phyloP scores from a whole-genome alignment of 495 filamentous ascomycete genomes.

The Cetradonia linearis region DNA sequence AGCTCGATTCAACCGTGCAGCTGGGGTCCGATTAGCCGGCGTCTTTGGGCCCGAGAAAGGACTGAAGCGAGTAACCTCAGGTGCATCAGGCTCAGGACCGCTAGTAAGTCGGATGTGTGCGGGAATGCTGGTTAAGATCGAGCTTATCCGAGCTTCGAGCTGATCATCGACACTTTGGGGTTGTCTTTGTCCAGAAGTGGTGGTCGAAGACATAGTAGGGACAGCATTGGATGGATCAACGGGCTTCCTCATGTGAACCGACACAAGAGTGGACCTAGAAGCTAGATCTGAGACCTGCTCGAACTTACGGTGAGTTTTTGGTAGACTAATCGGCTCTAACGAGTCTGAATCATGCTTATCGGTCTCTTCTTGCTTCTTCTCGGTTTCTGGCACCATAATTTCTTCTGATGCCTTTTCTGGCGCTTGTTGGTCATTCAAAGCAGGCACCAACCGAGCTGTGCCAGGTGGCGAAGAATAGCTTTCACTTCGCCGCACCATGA shows the following conservation, averaged over 20 bases:
- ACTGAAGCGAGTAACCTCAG: slow-evolving; percentile 5
- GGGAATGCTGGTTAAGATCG: slow-evolving; percentile 71
- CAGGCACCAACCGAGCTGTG: slow-evolving; percentile 1
- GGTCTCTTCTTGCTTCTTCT: background rate
- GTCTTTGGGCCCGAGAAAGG: slow-evolving; percentile 1
- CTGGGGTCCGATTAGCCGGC: slow-evolving; percentile 7
- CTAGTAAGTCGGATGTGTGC: slow-evolving; percentile 66
- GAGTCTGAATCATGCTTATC: slow-evolving; percentile 4
- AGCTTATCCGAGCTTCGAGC: slow-evolving; percentile 75
- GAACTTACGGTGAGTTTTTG: slow-evolving; percentile 11
- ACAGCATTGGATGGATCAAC: background rate
- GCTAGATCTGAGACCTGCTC: slow-evolving; percentile 14
- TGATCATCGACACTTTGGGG: slow-evolving; percentile 45
- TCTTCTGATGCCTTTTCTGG: background rate
- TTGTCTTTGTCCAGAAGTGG: background rate
- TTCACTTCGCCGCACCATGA: slow-evolving; percentile 15
- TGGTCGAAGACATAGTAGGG: background rate
- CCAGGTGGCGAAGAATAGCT: slow-evolving; percentile 17
- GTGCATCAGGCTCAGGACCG: slow-evolving; percentile 33
- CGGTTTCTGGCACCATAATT: background rate
- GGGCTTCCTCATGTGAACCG: slow-evolving; percentile 9
- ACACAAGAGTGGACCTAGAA: slow-evolving; percentile 12
- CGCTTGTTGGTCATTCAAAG: background rate
- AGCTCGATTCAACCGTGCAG: slow-evolving; percentile 14
- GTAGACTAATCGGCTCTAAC: background rate